phyloP scores from a whole-genome alignment of 2,329 filamentous ascomycete genomes.

The Pseudopyrenochaeta lycopersici region DNA sequence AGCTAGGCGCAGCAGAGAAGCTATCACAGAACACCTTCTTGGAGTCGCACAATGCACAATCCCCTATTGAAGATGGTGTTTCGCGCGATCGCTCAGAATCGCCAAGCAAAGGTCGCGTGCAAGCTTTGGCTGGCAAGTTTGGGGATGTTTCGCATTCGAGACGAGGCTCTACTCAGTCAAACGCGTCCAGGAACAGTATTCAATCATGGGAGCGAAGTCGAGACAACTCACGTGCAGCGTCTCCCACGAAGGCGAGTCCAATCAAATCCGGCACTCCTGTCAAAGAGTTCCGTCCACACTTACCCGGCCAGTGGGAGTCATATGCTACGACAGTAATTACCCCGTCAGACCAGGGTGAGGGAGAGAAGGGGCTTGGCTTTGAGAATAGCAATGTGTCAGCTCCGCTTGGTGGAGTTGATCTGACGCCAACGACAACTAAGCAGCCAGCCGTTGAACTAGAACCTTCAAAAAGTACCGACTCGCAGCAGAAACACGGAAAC shows the following conservation, averaged over 20 bases:
- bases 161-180: constrained; percentile 57
- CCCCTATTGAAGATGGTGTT: constrained; percentile 37
- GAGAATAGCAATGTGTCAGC: constrained; percentile 11
- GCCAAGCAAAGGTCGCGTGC: constrained; percentile 60
- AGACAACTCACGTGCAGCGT: constrained; percentile 46
- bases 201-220: constrained; percentile 52
- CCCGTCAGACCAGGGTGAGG: constrained; percentile 37
- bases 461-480: constrained; percentile 25
- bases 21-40: constrained; percentile 48
- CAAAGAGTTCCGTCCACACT: constrained; percentile 58
- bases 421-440: constrained; percentile 50
- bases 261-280: constrained; percentile 47
- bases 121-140: constrained; percentile 61
- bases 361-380: constrained; percentile 36
- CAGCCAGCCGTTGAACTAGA: constrained; percentile 33
- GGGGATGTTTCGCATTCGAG: constrained; percentile 56
- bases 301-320: constrained; percentile 65
- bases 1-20: constrained; percentile 39
- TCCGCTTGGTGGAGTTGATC: constrained; percentile 39
- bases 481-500: constrained; percentile 10
- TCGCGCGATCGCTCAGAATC: constrained; percentile 52
- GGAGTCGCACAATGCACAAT: constrained; percentile 42
- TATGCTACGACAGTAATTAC: constrained; percentile 53
- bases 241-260: constrained; percentile 38
- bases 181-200: constrained; percentile 51